Base-by-base conservation (phyloP, 139 green algal genomes). In the Chlamydomonas incerta region DNA sequence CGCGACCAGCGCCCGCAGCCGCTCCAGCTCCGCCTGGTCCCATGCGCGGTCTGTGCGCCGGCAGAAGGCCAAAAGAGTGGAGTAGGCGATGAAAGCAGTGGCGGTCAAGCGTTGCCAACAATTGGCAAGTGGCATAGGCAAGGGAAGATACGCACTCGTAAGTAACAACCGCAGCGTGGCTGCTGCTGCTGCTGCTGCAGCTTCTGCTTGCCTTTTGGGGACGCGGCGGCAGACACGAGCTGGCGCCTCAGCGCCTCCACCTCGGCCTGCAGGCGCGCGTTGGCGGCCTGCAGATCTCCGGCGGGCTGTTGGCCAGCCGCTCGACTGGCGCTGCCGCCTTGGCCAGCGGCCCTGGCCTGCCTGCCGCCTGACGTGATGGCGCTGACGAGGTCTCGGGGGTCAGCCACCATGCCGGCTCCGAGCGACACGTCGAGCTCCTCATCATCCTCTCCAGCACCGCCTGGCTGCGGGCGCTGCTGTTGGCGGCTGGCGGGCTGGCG, bases 1-100 rank as follows among this genome's bases (percentile, higher is more conserved):
- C 4, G 87, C 83, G 46, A 92, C 55, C 72, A 87, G 17, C 20
- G 52, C 34, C 10, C 86, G 73, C 87, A 94, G 55, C 23, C 77
- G 80, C 35, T 81, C 80, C 35, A 89, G 55, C 83, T 92, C 90
- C 2, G 70, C 82, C 57, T 80, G 77, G 29, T 74, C 77, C 63
- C 41, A 60, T 0, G 77, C 77, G 1, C 77, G 63, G 13, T 74
- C 77, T 83, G 77, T 63, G 33, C 4, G 11, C 13, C 41, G 41
- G 8, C 41, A 50, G 6, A 50, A 46, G 29, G 9, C 65, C 6
- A 41, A 21, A 29, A n/a, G n/a, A n/a, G n/a, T n/a, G n/a, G n/a
- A n/a, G n/a, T n/a, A n/a, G n/a, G n/a, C n/a, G n/a, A n/a, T n/a
- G n/a, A n/a, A n/a, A n/a, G n/a, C n/a, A n/a, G n/a, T n/a, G n/a